Base-by-base conservation (phyloP, 2,329 filamentous ascomycete species). In the Colletotrichum acutatum region DNA sequence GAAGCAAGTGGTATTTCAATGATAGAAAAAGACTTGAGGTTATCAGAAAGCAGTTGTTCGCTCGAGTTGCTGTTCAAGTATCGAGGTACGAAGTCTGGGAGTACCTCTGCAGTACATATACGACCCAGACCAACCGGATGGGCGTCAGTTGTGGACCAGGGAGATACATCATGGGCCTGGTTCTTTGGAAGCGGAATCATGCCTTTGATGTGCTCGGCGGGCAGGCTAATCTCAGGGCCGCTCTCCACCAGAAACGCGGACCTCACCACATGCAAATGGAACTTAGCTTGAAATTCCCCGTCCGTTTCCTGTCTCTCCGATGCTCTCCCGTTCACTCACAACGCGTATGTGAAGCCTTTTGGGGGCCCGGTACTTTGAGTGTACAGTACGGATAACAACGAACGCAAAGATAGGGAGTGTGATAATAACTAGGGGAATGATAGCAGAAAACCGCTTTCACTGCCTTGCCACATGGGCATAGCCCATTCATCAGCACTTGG, bases 241-340 rank as follows among this genome's bases (percentile, higher is more conserved):
- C 34, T 53, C 30, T 52, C 49, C 68, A 37, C 32, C 26, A 49
- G 49, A 71, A 68, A 49, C 19, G 42, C 57, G 56, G 46, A 61
- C 49, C 49, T 71, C 68, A 67, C 63, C 34, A 58, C 63, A 53
- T 68, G 53, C 32, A 61, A 71, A 71, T 71, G 49, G 30, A 24
- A 46, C 26, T 67, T 57, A 34, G 56, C 32, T 19, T 71, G 28
- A 24, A 24, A 56, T 19, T 34, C 32, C 46, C 60, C 42, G 24
- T 70, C 32, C 24, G 60, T 34, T 59, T 26, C 66, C n/a, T 16
- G 24, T 32, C 57, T n/a, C 24, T 59, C 66, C 61, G 46, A 32
- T 32, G 22, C 7, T 32, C 22, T 42, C 9, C 37, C 46, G 16
- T 52, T 56, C 49, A 53, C 14, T 14, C 42, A 49, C 42, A n/a